Conservation (phyloP, 768 basidiomycete genomes). For the Lepiota brunneoincarnata region DNA sequence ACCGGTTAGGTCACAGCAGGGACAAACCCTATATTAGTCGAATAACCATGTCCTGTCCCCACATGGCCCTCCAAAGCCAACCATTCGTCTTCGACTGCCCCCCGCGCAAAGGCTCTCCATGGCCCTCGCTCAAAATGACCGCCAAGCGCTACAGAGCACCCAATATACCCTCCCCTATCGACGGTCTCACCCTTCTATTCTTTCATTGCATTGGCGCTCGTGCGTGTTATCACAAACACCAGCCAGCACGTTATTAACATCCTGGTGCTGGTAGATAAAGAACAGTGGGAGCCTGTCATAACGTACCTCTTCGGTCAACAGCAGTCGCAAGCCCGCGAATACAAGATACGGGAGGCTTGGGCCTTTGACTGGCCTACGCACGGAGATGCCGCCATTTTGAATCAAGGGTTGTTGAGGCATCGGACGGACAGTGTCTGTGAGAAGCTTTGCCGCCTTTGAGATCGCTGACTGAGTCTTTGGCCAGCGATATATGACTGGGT, state of each 20-base stretch:
- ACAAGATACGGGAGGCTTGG: slow-evolving; percentile 43
- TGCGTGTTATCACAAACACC: slow-evolving; percentile 21
- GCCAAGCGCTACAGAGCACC: slow-evolving; percentile 40
- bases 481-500: slow-evolving; percentile 38
- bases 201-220: slow-evolving; percentile 47
- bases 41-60: too few relatives aligned
- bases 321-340: slow-evolving; percentile 12
- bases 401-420: slow-evolving; percentile 27
- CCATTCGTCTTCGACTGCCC: slow-evolving; percentile 21
- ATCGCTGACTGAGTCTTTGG: not conserved
- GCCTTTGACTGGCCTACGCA: slow-evolving; percentile 50
- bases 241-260: not conserved
- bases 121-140: slow-evolving; percentile 33
- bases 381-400: slow-evolving; percentile 46
- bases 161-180: slow-evolving; percentile 21
- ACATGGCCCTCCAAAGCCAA: slow-evolving; percentile 6
- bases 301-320: slow-evolving; percentile 33
- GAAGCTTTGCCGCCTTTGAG: slow-evolving; percentile 13
- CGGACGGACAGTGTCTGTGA: slow-evolving; percentile 34
- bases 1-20: too few relatives aligned
- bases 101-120: slow-evolving; percentile 10
- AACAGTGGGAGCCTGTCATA: slow-evolving; percentile 53
- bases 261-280: slow-evolving; percentile 38
- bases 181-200: slow-evolving; percentile 43
- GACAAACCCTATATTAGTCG: too few relatives aligned